Evolutionary conservation across 2,329 filamentous ascomycete species (phyloP), one percentile per base, ranked within the genome.

Genomic region (Penicillium psychrosexuale): DNA sequence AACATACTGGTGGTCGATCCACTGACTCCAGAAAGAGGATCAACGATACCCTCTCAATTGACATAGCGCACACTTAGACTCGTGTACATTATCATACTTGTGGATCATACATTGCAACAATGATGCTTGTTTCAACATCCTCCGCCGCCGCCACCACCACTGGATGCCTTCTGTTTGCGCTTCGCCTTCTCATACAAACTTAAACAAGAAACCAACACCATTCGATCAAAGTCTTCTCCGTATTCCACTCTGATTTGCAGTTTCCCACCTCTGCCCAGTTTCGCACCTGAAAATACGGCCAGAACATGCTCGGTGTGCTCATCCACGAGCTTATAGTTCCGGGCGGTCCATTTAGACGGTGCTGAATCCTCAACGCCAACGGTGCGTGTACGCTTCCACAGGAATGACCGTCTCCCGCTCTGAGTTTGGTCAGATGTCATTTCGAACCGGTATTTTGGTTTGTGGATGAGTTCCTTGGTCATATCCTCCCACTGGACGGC

Each of bases 361-460:
- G 39, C 55, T n/a, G 58, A 56, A 24, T 54, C 58, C 8, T 59
- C 61, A 28, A 68, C 57, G 3, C 57, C 64, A 13, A 66, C 53
- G 17, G 47, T 59, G 30, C 58, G 64, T 7, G 68, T 70, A 28
- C 63, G 59, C 46, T 69, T 69, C 68, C 68, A 70, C 5, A 63
- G 42, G 39, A 67, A 68, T 22, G 53, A 51, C 28, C 56, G 51
- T 22, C 63, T 51, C 39, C 55, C 51, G 8, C 53, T 51, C 12
- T 49, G 45, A 17, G 13, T 12, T 15, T 8, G 31, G 9, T 17
- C 43, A 27, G 28, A 6, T 1, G 55, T 61, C 52, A 63, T 60
- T 48, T 68, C 65, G 28, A 65, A 61, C 1, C 64, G 65, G 39
- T 66, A 67, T 51, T 48, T 61, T 12, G 61, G 60, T 38, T 61